Base-by-base conservation (phyloP, 306 rosid species). In the Fagus crenata region DNA sequence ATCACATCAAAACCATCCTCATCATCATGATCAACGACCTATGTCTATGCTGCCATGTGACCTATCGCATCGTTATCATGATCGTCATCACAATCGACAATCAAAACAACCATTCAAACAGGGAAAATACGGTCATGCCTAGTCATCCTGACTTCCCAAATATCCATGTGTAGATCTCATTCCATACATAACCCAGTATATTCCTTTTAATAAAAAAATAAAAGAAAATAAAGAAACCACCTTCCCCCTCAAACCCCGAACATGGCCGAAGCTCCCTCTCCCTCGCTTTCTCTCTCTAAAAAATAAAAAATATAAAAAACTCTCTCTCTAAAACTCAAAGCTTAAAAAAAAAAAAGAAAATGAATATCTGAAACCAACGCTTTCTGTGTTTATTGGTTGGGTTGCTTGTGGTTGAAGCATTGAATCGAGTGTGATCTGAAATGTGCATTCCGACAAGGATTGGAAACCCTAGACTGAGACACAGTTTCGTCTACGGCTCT, bases 361-460 rank as follows among this genome's bases (percentile, higher is more conserved):
- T 54, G 58, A 74, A 70, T 88, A 75, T 72, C 80, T 83, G 75
- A 83, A 91, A 88, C 89, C 96, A 96, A 86, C 84, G 87, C 8
- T 63, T 77, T 31, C 40, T 49, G 37, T 31, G 6, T 54, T 80
- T 17, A 18, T 6, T 22, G 1, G 8, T 7, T 17, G 18, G n/a
- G 46, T 82, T 73, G 9, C 93, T 81, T 85, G 81, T 14, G 28
- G 51, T 76, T 69, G 78, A 90, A 84, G 96, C 91, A 83, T 86
- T 81, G 77, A 77, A 77, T 89, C 78, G 80, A 51, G 61, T 46
- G 78, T 76, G 89, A 85, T 85, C 83, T 53, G 87, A 74, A 84
- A 91, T 91, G 93, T 77, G 89, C 70, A 46, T 79, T 75, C 79
- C 76, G 60, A 77, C 67, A 64, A 54, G 64, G 79, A 36, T 40